Conservation (phyloP, 345 rosid species). For the Cardamine occulta region DNA sequence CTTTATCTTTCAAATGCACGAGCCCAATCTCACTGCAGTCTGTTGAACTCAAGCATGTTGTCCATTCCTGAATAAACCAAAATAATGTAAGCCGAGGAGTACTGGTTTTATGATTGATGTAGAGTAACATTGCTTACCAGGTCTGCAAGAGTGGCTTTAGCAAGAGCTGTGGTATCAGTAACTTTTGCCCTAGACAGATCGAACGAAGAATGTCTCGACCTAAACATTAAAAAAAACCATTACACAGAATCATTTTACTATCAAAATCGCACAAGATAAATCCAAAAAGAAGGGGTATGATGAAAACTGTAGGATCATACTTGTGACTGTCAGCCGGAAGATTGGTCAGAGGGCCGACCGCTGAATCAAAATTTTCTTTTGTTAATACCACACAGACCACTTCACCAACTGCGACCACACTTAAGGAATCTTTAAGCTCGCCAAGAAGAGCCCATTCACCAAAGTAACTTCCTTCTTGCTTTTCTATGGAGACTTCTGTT, state of each 20-base stretch:
- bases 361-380: constrained; percentile 82
- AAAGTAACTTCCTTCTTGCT: constrained; percentile 88
- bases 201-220: constrained; percentile 64
- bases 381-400: constrained; percentile 79
- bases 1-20: constrained; percentile 66
- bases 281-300: constrained; percentile 1
- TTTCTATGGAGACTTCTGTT: constrained; percentile 61
- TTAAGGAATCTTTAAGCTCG: constrained; percentile 68
- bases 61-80: constrained; percentile 67
- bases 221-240: constrained; percentile 39
- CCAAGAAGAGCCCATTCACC: constrained; percentile 98
- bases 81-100: constrained; percentile 20
- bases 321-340: constrained; percentile 65
- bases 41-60: constrained; percentile 67
- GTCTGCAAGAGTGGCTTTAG: constrained; percentile 60
- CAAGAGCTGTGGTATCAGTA: constrained; percentile 51
- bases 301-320: constrained; percentile 49
- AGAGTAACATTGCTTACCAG: constrained; percentile 57
- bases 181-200: constrained; percentile 52
- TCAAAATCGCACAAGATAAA: not conserved
- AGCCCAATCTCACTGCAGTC: constrained; percentile 93
- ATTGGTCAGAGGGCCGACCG: constrained; percentile 77
- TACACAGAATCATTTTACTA: constrained; percentile 7
- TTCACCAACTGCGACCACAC: constrained; percentile 83
- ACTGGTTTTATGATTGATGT: not conserved